Percentiles rank a stretch among this genome's conserved stretches.
These are phyloP conservation scores for Plasmodium yoelii DNA, from an alignment of 169 alveolate species.

Conservation along the genomic window DNA sequence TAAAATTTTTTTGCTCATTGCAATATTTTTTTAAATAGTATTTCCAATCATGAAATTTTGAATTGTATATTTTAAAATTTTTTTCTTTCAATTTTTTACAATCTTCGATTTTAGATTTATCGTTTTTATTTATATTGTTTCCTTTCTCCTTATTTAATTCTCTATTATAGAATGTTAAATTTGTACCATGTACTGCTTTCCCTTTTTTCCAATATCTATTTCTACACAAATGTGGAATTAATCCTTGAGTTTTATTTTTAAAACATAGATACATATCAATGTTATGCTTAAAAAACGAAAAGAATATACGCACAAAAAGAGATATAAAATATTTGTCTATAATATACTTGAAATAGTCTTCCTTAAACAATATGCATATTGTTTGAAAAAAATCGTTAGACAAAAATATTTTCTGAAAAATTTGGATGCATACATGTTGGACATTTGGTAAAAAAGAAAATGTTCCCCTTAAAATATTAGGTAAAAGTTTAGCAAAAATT, in stretches of 20 bases:
- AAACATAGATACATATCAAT: constrained; percentile 33
- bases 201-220: neutral
- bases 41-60: constrained; percentile 28
- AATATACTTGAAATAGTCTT: constrained; percentile 55
- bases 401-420: constrained; percentile 55
- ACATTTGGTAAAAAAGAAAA: constrained; percentile 61
- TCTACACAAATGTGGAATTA: constrained; percentile 33
- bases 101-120: neutral
- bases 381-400: constrained; percentile 31
- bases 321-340: constrained; percentile 66
- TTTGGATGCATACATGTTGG: constrained; percentile 27
- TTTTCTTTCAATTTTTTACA: neutral
- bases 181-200: neutral
- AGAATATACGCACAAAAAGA: constrained; percentile 21
- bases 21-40: constrained; percentile 40
- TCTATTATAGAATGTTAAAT: neutral
- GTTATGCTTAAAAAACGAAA: constrained; percentile 67
- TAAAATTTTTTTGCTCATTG: constrained; percentile 36
- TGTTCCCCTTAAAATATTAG: constrained; percentile 73
- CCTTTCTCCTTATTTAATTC: neutral
- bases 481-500: constrained; percentile 13
- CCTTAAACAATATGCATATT: constrained; percentile 42
- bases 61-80: constrained; percentile 5
- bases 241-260: constrained; percentile 20
- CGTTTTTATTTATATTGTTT: constrained; percentile 2